Base-by-base conservation (phyloP, 1,139 yeast genomes). In the Casaregolazyma suthepensis region DNA sequence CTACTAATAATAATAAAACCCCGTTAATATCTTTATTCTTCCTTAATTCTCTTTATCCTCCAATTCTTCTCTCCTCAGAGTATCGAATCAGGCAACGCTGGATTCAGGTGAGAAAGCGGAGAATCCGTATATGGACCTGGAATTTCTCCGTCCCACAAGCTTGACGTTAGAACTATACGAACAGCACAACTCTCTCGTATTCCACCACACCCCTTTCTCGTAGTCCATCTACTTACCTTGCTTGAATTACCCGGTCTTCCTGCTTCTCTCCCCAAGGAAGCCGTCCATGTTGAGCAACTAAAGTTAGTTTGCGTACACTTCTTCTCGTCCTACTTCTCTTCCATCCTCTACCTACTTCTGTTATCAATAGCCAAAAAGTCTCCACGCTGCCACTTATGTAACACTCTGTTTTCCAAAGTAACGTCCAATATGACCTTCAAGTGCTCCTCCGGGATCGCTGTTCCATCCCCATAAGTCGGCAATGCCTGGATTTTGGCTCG, bases 301-400 rank as follows among this genome's bases (percentile, higher is more conserved):
- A 12, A 22, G 26, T 22, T 22, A 22, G 26, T 5, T n/a, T n/a
- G n/a, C n/a, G n/a, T n/a, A n/a, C n/a, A n/a, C n/a, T n/a, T n/a
- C n/a, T n/a, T n/a, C n/a, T n/a, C n/a, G n/a, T n/a, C n/a, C n/a
- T n/a, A n/a, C n/a, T n/a, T n/a, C n/a, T n/a, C n/a, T n/a, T n/a
- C n/a, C n/a, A n/a, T n/a, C n/a, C n/a, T n/a, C n/a, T 31, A 31
- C 37, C 9, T 31, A 31, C 19, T 47, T 47, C 50, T 26, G 52
- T 55, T 55, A 22, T 55, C 57, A 31, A 50, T 50, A 22, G 48
- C 57, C 19, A 55, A 26, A 19, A 55, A 49, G 38, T 55, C 57
- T 5, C 56, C 56, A 9, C 52, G 48, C 31, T 45, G 52, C 57
- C 57, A 55, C 35, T 55, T 55, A 37, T 55, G 57, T 5, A 55